phyloP scores from a whole-genome alignment of 345 rosid genomes.

The Boechera stricta region DNA sequence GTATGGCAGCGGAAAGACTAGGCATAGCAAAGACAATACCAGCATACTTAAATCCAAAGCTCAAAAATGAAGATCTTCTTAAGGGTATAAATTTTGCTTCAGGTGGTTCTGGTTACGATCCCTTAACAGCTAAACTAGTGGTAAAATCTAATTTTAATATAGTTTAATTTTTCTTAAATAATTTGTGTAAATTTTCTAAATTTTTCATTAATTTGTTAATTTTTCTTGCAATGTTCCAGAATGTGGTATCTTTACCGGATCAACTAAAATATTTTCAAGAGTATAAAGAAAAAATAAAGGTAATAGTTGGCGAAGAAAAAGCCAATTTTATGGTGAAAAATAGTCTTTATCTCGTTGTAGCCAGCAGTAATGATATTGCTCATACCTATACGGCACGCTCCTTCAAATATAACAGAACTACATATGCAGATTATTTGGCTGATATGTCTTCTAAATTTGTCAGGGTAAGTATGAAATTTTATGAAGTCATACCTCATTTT shows the following conservation, averaged over 20 bases:
- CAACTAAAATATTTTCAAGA: slow-evolving; percentile 53
- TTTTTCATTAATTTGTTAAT: neutral
- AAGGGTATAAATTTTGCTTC: slow-evolving; percentile 70
- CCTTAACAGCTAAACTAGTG: slow-evolving; percentile 50
- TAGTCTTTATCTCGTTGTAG: slow-evolving; percentile 46
- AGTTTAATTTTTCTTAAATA: neutral
- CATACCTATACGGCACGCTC: slow-evolving; percentile 48
- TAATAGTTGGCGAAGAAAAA: slow-evolving; percentile 48
- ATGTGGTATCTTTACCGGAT: slow-evolving; percentile 16
- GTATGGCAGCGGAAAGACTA: slow-evolving; percentile 49
- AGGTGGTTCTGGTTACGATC: slow-evolving; percentile 67
- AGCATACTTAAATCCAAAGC: slow-evolving; percentile 53
- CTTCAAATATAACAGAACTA: slow-evolving; percentile 37
- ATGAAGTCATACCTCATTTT: neutral
- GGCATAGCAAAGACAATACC: slow-evolving; percentile 58
- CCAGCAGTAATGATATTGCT: slow-evolving; percentile 65
- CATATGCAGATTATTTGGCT: slow-evolving; percentile 49
- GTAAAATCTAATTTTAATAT: slow-evolving; percentile 33
- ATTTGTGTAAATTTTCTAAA: neutral
- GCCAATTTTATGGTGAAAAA: slow-evolving; percentile 46
- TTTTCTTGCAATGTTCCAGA: slow-evolving; percentile 31
- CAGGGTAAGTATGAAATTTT: slow-evolving; percentile 26
- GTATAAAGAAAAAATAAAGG: slow-evolving; percentile 46
- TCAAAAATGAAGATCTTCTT: slow-evolving; percentile 50
- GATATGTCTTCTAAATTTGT: slow-evolving; percentile 48